Conservation (phyloP, 768 basidiomycete genomes). For the Russula sp. region DNA sequence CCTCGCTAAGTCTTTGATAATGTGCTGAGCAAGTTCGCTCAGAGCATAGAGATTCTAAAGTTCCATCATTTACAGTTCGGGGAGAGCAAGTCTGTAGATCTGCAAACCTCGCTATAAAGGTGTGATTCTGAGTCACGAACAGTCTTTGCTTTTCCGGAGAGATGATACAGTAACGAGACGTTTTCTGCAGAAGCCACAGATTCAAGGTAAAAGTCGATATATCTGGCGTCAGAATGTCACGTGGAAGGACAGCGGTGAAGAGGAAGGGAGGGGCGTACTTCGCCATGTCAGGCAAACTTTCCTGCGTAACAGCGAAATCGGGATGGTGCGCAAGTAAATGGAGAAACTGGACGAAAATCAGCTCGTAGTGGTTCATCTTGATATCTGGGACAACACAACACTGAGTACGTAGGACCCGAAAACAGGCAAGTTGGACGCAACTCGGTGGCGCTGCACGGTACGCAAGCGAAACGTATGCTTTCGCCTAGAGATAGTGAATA, state of each 20-base stretch:
- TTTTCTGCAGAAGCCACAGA: constrained; percentile 75
- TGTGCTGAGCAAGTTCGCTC: constrained; percentile 83
- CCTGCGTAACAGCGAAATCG: constrained; percentile 67
- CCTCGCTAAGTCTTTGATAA: constrained; percentile 66
- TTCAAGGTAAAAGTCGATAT: constrained; percentile 84
- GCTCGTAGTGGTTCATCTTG: constrained; percentile 65
- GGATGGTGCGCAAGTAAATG: constrained; percentile 92
- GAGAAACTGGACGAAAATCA: constrained; percentile 78
- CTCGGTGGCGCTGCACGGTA: constrained; percentile 16
- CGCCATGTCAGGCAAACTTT: constrained; percentile 69
- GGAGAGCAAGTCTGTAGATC: not conserved
- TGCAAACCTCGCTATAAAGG: constrained; percentile 58
- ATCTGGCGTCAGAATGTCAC: constrained; percentile 43
- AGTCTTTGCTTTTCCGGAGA: constrained; percentile 80
- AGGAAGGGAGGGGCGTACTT: constrained; percentile 47
- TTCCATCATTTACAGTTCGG: constrained; percentile 2
- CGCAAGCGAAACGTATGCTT: constrained; percentile 19
- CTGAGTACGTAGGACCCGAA: not conserved
- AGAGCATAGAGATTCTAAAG: constrained; percentile 78
- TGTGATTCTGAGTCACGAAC: constrained; percentile 74
- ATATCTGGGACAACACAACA: constrained; percentile 34
- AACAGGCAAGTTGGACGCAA: constrained; percentile 1
- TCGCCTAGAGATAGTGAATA: constrained; percentile 7
- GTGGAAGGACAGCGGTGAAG: not conserved
- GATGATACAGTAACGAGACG: constrained; percentile 72